Conservation (phyloP, 768 basidiomycete species). For the Gloeostereum incarnatum region DNA sequence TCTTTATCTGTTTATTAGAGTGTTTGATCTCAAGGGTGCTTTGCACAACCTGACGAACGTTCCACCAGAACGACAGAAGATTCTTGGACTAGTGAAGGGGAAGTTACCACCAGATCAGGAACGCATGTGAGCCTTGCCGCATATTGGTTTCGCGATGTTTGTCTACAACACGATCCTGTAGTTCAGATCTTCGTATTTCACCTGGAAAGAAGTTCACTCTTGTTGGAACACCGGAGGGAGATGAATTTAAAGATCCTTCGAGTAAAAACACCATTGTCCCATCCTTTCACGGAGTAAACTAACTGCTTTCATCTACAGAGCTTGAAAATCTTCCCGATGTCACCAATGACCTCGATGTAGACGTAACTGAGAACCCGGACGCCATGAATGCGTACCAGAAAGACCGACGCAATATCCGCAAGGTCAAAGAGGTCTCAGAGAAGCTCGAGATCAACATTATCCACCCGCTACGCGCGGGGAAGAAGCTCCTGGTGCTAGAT, state of each 20-base stretch:
- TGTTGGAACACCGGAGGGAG: slow-evolving; percentile 77
- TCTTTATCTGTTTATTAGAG: slow-evolving; percentile 29
- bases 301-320: slow-evolving; percentile 24
- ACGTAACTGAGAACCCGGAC: slow-evolving; percentile 54
- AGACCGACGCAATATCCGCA: slow-evolving; percentile 75
- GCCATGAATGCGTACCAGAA: slow-evolving; percentile 56
- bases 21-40: slow-evolving; percentile 69
- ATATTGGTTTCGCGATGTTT: neutral
- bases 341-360: slow-evolving; percentile 76
- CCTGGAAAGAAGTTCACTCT: slow-evolving; percentile 74
- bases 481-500: slow-evolving; percentile 78
- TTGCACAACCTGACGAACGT: slow-evolving; percentile 68
- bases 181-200: slow-evolving; percentile 48
- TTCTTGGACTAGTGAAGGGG: slow-evolving; percentile 77
- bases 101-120: slow-evolving; percentile 72
- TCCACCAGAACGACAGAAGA: slow-evolving; percentile 80
- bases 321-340: slow-evolving; percentile 60
- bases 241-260: slow-evolving; percentile 77
- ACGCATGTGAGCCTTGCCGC: slow-evolving; percentile 40
- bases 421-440: slow-evolving; percentile 64
- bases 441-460: slow-evolving; percentile 65
- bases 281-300: neutral
- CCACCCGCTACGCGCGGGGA: slow-evolving; percentile 64
- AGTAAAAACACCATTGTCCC: slow-evolving; percentile 23
- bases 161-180: slow-evolving; percentile 15